Conservation (phyloP, 192 early-diverging fungal species). For the Anaeromyces robustus region DNA sequence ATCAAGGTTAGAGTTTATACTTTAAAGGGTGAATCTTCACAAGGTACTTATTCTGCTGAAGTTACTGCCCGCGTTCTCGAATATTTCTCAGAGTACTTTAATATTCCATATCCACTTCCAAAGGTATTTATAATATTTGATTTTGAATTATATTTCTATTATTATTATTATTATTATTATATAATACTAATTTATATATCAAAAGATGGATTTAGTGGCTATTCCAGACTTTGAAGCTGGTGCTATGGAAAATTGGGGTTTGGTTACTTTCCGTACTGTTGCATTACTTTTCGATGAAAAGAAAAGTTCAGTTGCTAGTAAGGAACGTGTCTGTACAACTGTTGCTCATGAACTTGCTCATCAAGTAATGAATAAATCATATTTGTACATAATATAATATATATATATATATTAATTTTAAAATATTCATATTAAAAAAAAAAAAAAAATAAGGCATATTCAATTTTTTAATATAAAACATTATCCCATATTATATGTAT, state of each 20-base stretch:
- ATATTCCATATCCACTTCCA: slow-evolving; percentile 78
- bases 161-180: too few species aligned
- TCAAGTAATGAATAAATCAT: slow-evolving; percentile 12
- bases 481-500: too few species aligned
- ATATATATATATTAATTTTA: too few species aligned
- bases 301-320: slow-evolving; percentile 51
- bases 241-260: slow-evolving; percentile 82
- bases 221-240: slow-evolving; percentile 86
- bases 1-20: slow-evolving; percentile 78
- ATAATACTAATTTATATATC: too few species aligned
- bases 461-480: too few species aligned
- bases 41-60: slow-evolving; percentile 68
- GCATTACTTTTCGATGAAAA: slow-evolving; percentile 72
- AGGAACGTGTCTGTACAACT: slow-evolving; percentile 72
- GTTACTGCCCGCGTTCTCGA: slow-evolving; percentile 65
- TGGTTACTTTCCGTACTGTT: slow-evolving; percentile 80
- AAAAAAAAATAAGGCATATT: too few species aligned
- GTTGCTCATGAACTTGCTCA: slow-evolving; percentile 83
- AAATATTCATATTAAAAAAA: too few species aligned
- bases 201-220: slow-evolving; percentile 69
- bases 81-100: slow-evolving; percentile 75
- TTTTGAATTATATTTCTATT: too few species aligned
- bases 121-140: slow-evolving; percentile 22
- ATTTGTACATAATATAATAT: neutral
- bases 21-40: slow-evolving; percentile 54